A percentile compares a stretch with the other conserved stretches of the same genome.
Evolutionary conservation across 768 basidiomycete species (phyloP).

Genomic region (Dictyophora rubrovolvata): DNA sequence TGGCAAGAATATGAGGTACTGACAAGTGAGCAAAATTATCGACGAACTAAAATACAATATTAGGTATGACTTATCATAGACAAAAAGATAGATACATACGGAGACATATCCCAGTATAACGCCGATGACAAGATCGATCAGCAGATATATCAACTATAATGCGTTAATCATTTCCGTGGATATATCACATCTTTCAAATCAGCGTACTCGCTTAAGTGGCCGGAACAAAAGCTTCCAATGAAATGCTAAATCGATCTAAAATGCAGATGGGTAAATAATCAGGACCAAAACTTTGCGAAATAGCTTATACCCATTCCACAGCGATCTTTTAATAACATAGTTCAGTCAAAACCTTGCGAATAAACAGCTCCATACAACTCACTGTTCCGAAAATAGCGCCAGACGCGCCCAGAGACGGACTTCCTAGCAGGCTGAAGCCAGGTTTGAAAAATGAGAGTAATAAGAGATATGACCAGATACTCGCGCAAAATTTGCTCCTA

Average conservation of each 20-base stretch:
- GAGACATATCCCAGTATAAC: slow-evolving; percentile 78
- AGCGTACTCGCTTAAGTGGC: slow-evolving; percentile 62
- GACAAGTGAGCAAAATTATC: slow-evolving; percentile 73
- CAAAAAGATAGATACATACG: slow-evolving; percentile 18
- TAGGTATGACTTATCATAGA: neutral
- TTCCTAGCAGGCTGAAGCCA: slow-evolving; percentile 46
- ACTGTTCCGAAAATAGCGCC: slow-evolving; percentile 90
- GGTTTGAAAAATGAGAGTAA: neutral
- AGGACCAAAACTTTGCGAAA: neutral
- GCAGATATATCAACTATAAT: slow-evolving; percentile 67
- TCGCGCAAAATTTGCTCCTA: slow-evolving; percentile 83
- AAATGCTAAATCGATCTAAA: slow-evolving; percentile 75
- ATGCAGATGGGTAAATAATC: slow-evolving; percentile 28
- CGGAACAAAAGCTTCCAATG: slow-evolving; percentile 87
- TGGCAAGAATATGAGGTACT: neutral
- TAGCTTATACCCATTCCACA: slow-evolving; percentile 10
- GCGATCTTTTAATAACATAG: slow-evolving; percentile 6
- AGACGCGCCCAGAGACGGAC: slow-evolving; percentile 84
- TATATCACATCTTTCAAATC: neutral
- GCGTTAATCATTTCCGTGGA: neutral
- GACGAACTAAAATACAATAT: slow-evolving; percentile 38
- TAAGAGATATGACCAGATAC: neutral
- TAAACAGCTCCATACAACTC: slow-evolving; percentile 16
- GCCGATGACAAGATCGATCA: slow-evolving; percentile 79
- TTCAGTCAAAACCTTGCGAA: neutral